Conservation (phyloP, 2,329 filamentous ascomycete genomes). For the Zarea fungicola region DNA sequence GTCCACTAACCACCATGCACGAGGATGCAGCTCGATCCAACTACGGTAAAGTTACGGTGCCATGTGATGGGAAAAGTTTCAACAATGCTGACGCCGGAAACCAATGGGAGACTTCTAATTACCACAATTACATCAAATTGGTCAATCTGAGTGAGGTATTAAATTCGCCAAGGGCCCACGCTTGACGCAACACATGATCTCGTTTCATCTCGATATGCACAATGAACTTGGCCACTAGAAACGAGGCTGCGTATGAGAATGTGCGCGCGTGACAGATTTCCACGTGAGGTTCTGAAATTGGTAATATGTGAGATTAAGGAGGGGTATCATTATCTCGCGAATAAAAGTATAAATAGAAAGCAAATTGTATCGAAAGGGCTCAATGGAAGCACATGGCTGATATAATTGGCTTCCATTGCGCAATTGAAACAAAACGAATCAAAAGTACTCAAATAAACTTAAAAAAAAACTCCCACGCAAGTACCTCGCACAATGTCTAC, state of each 20-base stretch:
- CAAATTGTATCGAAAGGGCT: no score
- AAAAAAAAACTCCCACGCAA: not conserved
- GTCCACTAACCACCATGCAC: no score
- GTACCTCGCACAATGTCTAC: not conserved
- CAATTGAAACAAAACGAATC: no score
- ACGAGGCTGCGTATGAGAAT: conserved; percentile 2
- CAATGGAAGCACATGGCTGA: no score
- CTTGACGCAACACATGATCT: conserved; percentile 1
- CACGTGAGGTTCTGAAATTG: not conserved
- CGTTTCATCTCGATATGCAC: not conserved
- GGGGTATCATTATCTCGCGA: no score
- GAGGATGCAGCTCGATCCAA: not conserved
- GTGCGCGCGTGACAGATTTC: not conserved
- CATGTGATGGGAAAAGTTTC: not conserved
- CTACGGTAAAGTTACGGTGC: not conserved
- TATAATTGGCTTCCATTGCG: no score
- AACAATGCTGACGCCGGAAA: not conserved
- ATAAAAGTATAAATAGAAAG: no score
- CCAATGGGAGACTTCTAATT: not conserved
- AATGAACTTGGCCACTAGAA: conserved; percentile 1
- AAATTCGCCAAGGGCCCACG: not conserved
- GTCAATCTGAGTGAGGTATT: not conserved
- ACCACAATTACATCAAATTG: not conserved
- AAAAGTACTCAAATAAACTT: no score
- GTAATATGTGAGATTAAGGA: not conserved